These are phyloP conservation scores for Salix purpurea DNA, from an alignment of 345 rosid genomes.

Conservation along the genomic window DNA sequence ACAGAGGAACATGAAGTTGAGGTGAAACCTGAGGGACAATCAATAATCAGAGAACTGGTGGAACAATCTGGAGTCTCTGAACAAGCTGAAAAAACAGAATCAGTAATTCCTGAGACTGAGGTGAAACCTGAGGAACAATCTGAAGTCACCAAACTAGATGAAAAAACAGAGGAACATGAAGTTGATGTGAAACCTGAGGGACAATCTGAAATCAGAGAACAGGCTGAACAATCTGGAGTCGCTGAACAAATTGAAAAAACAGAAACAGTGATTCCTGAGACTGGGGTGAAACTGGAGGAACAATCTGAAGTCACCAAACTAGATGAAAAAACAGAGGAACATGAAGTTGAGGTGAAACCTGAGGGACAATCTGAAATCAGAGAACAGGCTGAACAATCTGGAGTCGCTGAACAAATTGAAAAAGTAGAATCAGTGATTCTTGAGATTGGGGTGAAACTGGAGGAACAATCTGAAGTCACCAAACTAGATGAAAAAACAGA, in stretches of 20 bases:
- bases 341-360: background rate
- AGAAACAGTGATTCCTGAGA: background rate
- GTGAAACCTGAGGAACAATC: slow-evolving; percentile 7
- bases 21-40: background rate
- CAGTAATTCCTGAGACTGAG: background rate
- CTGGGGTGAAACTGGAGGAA: background rate
- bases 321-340: slow-evolving; percentile 3
- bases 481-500: slow-evolving; percentile 5
- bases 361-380: background rate
- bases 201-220: background rate
- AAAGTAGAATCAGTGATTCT: background rate
- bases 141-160: slow-evolving; percentile 4
- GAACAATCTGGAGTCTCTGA: background rate
- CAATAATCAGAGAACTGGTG: too few relatives aligned
- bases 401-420: background rate
- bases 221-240: background rate
- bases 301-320: background rate
- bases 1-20: background rate
- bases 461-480: slow-evolving; percentile 7
- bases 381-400: background rate
- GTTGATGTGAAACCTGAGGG: background rate
- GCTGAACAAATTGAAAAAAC: background rate
- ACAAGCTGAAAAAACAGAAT: background rate
- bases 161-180: slow-evolving; percentile 1
- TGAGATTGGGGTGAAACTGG: background rate